phyloP scores from a whole-genome alignment of 2,329 filamentous ascomycete species.

The Aureobasidium vineae region DNA sequence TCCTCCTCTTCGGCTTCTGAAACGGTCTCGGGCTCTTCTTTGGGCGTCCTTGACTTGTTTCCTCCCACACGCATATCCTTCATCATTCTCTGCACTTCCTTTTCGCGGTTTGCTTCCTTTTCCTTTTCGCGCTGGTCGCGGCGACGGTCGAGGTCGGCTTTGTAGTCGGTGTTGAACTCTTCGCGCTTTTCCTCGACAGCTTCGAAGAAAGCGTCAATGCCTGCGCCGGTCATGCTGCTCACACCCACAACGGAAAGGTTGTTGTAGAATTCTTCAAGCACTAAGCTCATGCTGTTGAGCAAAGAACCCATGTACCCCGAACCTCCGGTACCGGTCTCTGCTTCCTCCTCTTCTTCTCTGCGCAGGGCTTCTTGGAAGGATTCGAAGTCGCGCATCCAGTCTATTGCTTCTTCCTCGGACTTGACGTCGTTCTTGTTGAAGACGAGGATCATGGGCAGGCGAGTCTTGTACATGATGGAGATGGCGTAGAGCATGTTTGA shows the following conservation, averaged over 20 bases:
- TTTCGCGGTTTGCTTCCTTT: slow-evolving; percentile 69
- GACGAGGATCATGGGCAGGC: slow-evolving; percentile 95
- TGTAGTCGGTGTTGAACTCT: slow-evolving; percentile 89
- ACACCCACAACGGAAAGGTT: slow-evolving; percentile 92
- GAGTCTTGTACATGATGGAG: slow-evolving; percentile 98
- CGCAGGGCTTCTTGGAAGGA: slow-evolving; percentile 84
- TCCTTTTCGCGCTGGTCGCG: slow-evolving; percentile 71
- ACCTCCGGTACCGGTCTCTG: slow-evolving; percentile 67
- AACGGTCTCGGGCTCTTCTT: slow-evolving; percentile 51
- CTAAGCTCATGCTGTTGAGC: slow-evolving; percentile 95
- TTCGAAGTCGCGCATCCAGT: slow-evolving; percentile 99
- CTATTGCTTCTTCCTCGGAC: slow-evolving; percentile 83
- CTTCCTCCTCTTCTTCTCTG: slow-evolving; percentile 69
- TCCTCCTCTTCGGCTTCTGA: slow-evolving; percentile 52
- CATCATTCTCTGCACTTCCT: slow-evolving; percentile 91
- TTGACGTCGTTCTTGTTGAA: slow-evolving; percentile 99
- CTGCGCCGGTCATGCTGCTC: slow-evolving; percentile 86
- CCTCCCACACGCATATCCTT: slow-evolving; percentile 73
- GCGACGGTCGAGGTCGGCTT: slow-evolving; percentile 81
- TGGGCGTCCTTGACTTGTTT: slow-evolving; percentile 36
- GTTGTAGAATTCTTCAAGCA: slow-evolving; percentile 96
- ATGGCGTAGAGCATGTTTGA: slow-evolving; percentile 99
- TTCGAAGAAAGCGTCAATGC: slow-evolving; percentile 89
- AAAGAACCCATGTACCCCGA: slow-evolving; percentile 96
- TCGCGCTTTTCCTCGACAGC: slow-evolving; percentile 82